Base-by-base conservation (phyloP, 2,329 filamentous ascomycete species). In the Helminthosporium solani region DNA sequence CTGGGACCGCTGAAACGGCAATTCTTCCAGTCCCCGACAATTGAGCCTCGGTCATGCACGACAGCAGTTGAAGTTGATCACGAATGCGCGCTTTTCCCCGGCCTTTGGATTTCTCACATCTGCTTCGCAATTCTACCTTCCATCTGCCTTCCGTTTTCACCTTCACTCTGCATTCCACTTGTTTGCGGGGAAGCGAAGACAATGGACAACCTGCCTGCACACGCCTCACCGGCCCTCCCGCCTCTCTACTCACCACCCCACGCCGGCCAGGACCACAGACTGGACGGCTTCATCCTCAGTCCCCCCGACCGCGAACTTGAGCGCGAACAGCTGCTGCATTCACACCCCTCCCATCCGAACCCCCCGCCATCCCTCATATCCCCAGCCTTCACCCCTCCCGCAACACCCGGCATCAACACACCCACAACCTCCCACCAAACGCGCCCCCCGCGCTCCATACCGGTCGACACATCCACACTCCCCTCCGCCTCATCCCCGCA, bases 401-500 rank as follows among this genome's bases (percentile, higher is more conserved):
- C 68, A 47, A 63, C 67, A 2, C 66, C 67, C n/a, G 66, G 64
- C 35, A 46, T 52, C 48, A 54, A 50, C 16, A 67, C 66, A 1
- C 66, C 65, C 14, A 14, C 12, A n/a, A 31, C 8, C 28, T 68
- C 66, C n/a, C 64, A 62, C 40, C 60, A 58, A 23, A 25, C 28
- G 4, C 62, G 63, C 12, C 63, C 64, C 7, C 63, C 68, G 25
- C 60, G 59, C 57, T 75, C 73, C 15, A 69, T 74, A 23, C 73
- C 75, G 3, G 71, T 78, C 25, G 72, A 73, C 41, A 61, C 63
- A 16, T 67, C 69, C 20, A 27, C 51, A 15, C 40, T 50, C 53
- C 65, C 52, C 51, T 53, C 51, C 36, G 63, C 49, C 73, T 75
- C 41, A 85, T 84, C 80, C 25, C 89, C 90, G 1, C 84, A 82